Conservation (phyloP, 1,139 yeast genomes). For the Casaregolazyma lundiana region DNA sequence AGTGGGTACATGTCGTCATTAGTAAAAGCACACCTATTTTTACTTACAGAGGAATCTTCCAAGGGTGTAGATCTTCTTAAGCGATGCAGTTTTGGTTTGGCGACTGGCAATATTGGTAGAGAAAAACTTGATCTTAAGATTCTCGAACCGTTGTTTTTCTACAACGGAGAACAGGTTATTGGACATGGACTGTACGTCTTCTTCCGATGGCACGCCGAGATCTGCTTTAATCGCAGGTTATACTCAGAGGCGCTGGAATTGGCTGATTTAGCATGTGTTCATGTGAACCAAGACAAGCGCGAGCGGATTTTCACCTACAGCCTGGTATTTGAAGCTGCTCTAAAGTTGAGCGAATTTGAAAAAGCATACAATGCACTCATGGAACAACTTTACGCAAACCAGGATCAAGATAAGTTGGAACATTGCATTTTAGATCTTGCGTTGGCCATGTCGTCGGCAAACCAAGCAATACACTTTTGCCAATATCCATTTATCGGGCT, state of each 20-base stretch:
- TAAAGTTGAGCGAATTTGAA: slow-evolving; percentile 23
- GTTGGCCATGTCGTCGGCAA: slow-evolving; percentile 22
- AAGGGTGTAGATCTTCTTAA: slow-evolving; percentile 20
- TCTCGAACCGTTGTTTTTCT: slow-evolving; percentile 12
- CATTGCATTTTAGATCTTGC: slow-evolving; percentile 8
- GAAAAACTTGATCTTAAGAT: slow-evolving; percentile 8
- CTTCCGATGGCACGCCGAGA: slow-evolving; percentile 12
- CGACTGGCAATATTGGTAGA: slow-evolving; percentile 11
- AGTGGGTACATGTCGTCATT: slow-evolving; percentile 22
- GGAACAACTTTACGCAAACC: slow-evolving; percentile 20
- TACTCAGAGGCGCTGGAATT: slow-evolving; percentile 17
- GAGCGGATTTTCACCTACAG: slow-evolving; percentile 13
- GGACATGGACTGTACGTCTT: slow-evolving; percentile 17
- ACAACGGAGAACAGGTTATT: slow-evolving; percentile 13
- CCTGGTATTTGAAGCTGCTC: slow-evolving; percentile 24
- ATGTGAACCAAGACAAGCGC: slow-evolving; percentile 8
- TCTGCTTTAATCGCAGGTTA: slow-evolving; percentile 8
- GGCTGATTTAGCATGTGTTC: slow-evolving; percentile 17
- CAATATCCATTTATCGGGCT: slow-evolving; percentile 33
- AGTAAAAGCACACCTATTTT: slow-evolving; percentile 22
- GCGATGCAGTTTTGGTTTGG: slow-evolving; percentile 18
- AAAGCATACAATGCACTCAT: slow-evolving; percentile 32
- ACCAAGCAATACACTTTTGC: slow-evolving; percentile 23
- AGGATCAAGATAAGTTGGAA: slow-evolving; percentile 12
- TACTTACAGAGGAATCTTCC: slow-evolving; percentile 17